phyloP scores from a whole-genome alignment of 2,329 filamentous ascomycete genomes.

The Aspergillus sp. region DNA sequence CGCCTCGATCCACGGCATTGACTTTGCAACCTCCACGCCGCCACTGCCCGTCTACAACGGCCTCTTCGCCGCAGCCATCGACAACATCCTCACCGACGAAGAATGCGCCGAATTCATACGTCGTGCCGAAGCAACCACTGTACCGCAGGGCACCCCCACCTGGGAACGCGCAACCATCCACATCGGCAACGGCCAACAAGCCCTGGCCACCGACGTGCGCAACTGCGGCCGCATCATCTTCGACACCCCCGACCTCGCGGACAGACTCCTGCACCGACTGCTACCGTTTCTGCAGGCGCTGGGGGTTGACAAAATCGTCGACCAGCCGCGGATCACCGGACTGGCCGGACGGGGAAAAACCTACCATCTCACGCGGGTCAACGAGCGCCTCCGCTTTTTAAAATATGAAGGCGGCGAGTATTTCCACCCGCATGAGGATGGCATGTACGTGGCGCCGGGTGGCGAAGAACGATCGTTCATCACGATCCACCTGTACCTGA shows the following conservation, averaged over 20 bases:
- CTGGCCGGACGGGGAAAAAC: constrained; percentile 34
- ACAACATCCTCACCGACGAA: constrained; percentile 52
- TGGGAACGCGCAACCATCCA: constrained; percentile 67
- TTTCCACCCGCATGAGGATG: constrained; percentile 65
- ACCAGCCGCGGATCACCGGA: constrained; percentile 38
- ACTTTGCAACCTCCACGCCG: constrained; percentile 43
- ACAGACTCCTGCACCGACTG: constrained; percentile 54
- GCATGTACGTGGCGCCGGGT: constrained; percentile 51
- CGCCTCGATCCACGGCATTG: constrained; percentile 43
- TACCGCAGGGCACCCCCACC: constrained; percentile 7
- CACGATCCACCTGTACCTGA: constrained; percentile 51
- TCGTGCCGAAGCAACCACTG: constrained; percentile 41
- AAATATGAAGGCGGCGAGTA: constrained; percentile 65
- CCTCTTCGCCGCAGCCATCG: constrained; percentile 54
- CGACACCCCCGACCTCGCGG: constrained; percentile 56
- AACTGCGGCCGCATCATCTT: constrained; percentile 71
- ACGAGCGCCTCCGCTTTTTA: constrained; percentile 67
- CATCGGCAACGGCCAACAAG: constrained; percentile 54
- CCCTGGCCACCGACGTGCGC: constrained; percentile 49
- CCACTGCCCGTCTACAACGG: constrained; percentile 46
- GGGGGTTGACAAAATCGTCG: constrained; percentile 31
- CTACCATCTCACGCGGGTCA: constrained; percentile 43
- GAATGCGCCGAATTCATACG: constrained; percentile 55
- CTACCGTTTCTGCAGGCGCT: constrained; percentile 43
- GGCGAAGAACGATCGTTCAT: constrained; percentile 44